Conservation (phyloP, 495 filamentous ascomycete species). For the Neurospora sp. region DNA sequence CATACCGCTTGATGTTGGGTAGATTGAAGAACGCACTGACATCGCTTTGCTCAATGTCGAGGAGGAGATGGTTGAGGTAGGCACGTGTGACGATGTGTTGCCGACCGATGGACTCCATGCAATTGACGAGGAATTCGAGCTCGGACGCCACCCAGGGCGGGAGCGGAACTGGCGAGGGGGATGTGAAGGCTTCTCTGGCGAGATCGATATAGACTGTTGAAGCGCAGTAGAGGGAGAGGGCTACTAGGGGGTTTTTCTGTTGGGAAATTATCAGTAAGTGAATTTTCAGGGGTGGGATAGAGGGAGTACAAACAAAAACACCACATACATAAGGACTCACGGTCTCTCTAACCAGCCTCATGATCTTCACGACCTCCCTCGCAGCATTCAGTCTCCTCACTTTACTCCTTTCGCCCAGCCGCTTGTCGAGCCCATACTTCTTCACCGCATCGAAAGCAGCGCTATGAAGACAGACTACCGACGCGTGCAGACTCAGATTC, state of each 20-base stretch:
- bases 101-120: conserved; percentile 28
- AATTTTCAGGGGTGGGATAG: not conserved
- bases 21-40: conserved; percentile 9
- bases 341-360: conserved; percentile 26
- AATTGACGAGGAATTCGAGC: conserved; percentile 29
- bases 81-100: conserved; percentile 26
- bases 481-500: conserved; percentile 35
- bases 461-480: conserved; percentile 34
- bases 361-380: conserved; percentile 33
- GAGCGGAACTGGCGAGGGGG: conserved; percentile 17
- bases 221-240: conserved; percentile 33
- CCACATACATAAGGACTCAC: conserved; percentile 15
- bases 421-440: conserved; percentile 22
- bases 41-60: conserved; percentile 30
- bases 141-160: conserved; percentile 9
- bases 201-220: conserved; percentile 29
- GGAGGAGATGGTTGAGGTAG: conserved; percentile 29
- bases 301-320: not conserved
- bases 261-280: not conserved
- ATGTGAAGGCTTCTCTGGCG: conserved; percentile 23
- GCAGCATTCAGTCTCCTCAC: conserved; percentile 27
- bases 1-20: not conserved
- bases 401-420: conserved; percentile 21
- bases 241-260: conserved; percentile 29
- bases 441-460: conserved; percentile 31